These are phyloP conservation scores for Solanum chilense DNA, from an alignment of 257 asterid genomes.

Conservation along the genomic window DNA sequence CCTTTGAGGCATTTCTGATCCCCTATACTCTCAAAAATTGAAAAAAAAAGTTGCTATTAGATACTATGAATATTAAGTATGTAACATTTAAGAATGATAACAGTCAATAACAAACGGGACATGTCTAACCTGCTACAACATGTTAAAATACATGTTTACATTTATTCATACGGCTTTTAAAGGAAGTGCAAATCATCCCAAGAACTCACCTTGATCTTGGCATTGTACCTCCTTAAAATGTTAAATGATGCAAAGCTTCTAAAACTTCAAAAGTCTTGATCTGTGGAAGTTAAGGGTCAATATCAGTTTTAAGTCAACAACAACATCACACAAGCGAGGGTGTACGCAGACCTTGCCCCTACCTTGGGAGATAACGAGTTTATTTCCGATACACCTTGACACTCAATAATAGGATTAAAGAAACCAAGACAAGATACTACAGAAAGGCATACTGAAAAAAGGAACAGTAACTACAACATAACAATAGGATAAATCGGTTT, in stretches of 20 bases:
- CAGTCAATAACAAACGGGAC: not conserved
- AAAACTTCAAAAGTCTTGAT: not conserved
- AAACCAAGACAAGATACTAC: not conserved
- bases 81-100: not conserved
- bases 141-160: not conserved
- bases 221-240: not conserved
- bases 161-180: not conserved
- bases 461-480: not conserved
- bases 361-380: not conserved
- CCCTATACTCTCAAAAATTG: not conserved
- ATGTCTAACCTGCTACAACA: not conserved
- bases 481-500: not conserved
- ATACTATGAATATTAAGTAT: not conserved
- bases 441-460: no score
- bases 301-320: not conserved
- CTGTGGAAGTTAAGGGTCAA: slow-evolving; percentile 9
- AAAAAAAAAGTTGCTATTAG: not conserved
- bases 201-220: not conserved
- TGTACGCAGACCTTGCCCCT: not conserved
- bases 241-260: not conserved
- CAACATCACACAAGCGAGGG: not conserved
- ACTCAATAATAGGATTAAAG: not conserved
- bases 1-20: slow-evolving; percentile 11
- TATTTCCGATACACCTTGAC: not conserved
- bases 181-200: not conserved